Evolutionary conservation across 352 stramenopile species (phyloP), one percentile per base, ranked within the genome.

Genomic region (Pythium vanterpoolii): DNA sequence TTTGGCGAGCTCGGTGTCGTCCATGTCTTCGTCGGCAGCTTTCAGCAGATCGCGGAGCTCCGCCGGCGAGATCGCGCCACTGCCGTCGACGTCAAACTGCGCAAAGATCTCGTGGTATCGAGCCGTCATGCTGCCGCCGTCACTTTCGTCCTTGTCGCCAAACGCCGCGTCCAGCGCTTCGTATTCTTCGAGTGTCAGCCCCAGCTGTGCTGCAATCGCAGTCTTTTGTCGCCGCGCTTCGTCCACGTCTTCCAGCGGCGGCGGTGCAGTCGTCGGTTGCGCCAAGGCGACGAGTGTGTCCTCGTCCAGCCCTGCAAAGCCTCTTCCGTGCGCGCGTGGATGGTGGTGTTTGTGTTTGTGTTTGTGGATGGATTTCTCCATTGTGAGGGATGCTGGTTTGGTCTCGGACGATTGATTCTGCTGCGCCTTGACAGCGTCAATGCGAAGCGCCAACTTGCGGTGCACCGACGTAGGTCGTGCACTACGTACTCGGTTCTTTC

Each of bases 21-120:
- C 83, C 76, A 90, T 87, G 36, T 84, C 70, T 73, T 93, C 81
- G 8, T 83, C 86, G 2, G 84, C 72, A 0, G 73, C 71, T 2
- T 69, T 47, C 5, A 95, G 61, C 21, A 95, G 56, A 42, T 77
- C 53, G 1, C 69, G 71, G 6, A 95, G 64, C 56, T 95, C 84
- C 3, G 72, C 65, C 0, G 84, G 78, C 2, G 86, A 95, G 49
- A 95, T 90, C 3, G 79, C 62, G 3, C 83, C 84, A 42, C 86
- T 95, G 19, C 82, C 63, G 49, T 95, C 83, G n/a, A 77, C 69
- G 56, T 95, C 86, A 56, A 83, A 93, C 54, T 81, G 66, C 8
- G 84, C 62, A 47, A 95, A 95, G 8, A 89, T 51, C 3, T 72
- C 57, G 11, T 70, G 68, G 43, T 90, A 94, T 21, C 76, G 68